These are phyloP conservation scores for Geranomyces variabilis DNA, from an alignment of 192 early-diverging fungal genomes.

Conservation along the genomic window DNA sequence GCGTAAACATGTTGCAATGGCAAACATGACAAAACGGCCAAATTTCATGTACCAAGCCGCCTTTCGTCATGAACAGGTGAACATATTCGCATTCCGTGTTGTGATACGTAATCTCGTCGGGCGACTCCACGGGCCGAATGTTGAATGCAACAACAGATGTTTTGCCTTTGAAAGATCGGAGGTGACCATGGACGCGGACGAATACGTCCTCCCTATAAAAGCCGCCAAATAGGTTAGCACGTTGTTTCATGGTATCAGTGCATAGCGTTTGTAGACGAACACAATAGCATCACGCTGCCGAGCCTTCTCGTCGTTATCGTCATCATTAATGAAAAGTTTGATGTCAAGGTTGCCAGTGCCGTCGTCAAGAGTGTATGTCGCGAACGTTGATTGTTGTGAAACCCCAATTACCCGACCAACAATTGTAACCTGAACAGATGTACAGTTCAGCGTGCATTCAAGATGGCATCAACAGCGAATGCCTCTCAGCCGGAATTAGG, in stretches of 20 bases:
- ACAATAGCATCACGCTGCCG: constrained; percentile 1
- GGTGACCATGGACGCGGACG: constrained; percentile 73
- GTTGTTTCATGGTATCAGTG: no score
- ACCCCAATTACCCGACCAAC: constrained; percentile 71
- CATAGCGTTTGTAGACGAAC: no score
- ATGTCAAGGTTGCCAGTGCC: constrained; percentile 79
- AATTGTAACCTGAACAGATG: constrained; percentile 60
- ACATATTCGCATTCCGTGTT: constrained; percentile 67
- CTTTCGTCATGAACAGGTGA: constrained; percentile 62
- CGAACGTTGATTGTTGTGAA: constrained; percentile 57
- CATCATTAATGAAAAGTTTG: constrained; percentile 60
- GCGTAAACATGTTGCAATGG: no score
- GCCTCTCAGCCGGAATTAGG: no score
- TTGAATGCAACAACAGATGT: constrained; percentile 55
- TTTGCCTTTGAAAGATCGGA: constrained; percentile 66
- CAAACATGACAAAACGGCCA: neutral
- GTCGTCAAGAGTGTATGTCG: constrained; percentile 77
- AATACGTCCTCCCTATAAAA: constrained; percentile 60
- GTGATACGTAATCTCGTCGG: constrained; percentile 82
- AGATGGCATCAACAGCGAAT: no score
- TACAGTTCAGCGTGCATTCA: neutral
- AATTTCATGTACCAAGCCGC: constrained; percentile 6
- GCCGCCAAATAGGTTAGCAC: neutral
- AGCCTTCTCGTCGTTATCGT: constrained; percentile 36
- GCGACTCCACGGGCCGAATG: constrained; percentile 66